Base-by-base conservation (phyloP, 805 yeast genomes). In the Yarrowia divulgata region DNA sequence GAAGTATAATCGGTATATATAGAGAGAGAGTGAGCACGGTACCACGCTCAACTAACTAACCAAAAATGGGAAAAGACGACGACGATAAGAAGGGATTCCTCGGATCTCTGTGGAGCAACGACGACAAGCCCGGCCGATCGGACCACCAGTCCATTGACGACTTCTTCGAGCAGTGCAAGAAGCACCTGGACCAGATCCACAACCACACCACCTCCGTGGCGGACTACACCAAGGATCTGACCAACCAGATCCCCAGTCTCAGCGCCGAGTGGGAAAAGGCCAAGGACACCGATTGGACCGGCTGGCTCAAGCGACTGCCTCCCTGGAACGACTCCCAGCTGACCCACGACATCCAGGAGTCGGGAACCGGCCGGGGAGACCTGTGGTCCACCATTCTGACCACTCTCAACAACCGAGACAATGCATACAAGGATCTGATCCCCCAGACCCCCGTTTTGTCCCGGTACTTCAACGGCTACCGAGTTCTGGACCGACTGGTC, bases 151-250 rank as follows among this genome's bases (percentile, higher is more conserved):
- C 68, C 23, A 63, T 63, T 23, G 68, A 63, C 39, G 55, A 48
- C 48, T 63, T 63, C 48, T 63, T 63, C n/a, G 68, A 63, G 19
- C 55, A 63, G 39, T 63, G 68, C 48, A 63, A 63, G 68, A 63
- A 63, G 46, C 55, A 63, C 46, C 46, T 63, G 14, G 68, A 63
- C 32, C 55, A 48, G 57, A 37, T 63, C 39, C 55, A 63, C 18
- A 48, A 23, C 45, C 68, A 63, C 29, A 63, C 68, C 57, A 35
- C 52, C 39, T 63, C 68, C 1, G 23, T 63, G 57, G 68, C 68
- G 6, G 68, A 63, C 40, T 63, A 37, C 57, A 29, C 68, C 57
- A 48, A 49, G 57, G 57, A 48, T n/a, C 39, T 48, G 45, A 19
- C 68, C 12, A 23, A 48, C 46, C n/a, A 32, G n/a, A 16, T 63